These are phyloP conservation scores for Wallemia hederae DNA, from an alignment of 1,284 basidiomycete genomes.

Conservation along the genomic window DNA sequence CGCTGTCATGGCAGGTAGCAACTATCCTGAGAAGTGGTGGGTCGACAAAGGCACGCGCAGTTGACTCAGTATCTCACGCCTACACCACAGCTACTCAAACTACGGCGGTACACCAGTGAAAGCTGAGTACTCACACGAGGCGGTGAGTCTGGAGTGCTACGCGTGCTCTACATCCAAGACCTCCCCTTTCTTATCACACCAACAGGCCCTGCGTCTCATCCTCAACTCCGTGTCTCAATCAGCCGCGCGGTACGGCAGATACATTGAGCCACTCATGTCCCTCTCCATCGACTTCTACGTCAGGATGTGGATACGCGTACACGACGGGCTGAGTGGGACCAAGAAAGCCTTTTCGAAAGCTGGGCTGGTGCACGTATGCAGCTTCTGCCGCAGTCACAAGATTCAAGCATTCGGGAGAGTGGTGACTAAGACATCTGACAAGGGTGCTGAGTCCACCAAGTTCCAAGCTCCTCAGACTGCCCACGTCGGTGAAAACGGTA, in stretches of 20 bases:
- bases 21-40: conserved; percentile 89
- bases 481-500: conserved; percentile 22
- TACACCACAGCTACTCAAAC: conserved; percentile 44
- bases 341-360: conserved; percentile 54
- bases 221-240: conserved; percentile 57
- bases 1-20: conserved; percentile 69
- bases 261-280: conserved; percentile 67
- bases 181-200: background rate
- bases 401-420: conserved; percentile 47
- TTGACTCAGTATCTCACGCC: background rate
- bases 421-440: conserved; percentile 26
- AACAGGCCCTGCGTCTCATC: conserved; percentile 57
- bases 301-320: conserved; percentile 59
- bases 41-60: conserved; percentile 6
- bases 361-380: conserved; percentile 51
- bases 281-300: conserved; percentile 96
- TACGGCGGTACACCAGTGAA: conserved; percentile 83
- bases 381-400: conserved; percentile 45
- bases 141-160: conserved; percentile 23
- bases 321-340: conserved; percentile 48
- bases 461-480: conserved; percentile 56
- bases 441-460: conserved; percentile 25
- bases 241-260: conserved; percentile 70
- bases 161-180: no score
- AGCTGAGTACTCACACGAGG: conserved; percentile 82